Conservation (phyloP, 352 stramenopile genomes). For the Phytopythium montanum region DNA sequence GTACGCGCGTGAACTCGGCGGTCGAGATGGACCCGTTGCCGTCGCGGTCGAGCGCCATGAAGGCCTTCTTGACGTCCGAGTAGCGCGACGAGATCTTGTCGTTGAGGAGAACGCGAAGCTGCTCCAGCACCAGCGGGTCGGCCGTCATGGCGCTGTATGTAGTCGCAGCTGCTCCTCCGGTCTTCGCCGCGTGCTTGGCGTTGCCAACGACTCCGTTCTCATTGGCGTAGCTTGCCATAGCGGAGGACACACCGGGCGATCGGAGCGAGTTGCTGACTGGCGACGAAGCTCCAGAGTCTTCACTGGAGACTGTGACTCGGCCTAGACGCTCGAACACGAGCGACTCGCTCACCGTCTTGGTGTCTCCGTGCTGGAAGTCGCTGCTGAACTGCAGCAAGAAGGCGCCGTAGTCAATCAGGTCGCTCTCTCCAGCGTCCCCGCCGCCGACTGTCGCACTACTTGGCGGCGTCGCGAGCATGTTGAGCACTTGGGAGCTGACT, state of each 20-base stretch:
- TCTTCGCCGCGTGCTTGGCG: slow-evolving; percentile 9
- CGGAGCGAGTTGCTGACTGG: slow-evolving; percentile 43
- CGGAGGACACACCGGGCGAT: slow-evolving; percentile 41
- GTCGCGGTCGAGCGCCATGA: slow-evolving; percentile 39
- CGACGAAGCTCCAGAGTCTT: slow-evolving; percentile 9
- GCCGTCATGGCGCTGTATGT: slow-evolving; percentile 5
- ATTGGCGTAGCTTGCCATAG: slow-evolving; percentile 14
- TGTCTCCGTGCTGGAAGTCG: slow-evolving; percentile 60
- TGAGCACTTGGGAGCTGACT: slow-evolving; percentile 25
- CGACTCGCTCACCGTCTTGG: slow-evolving; percentile 62
- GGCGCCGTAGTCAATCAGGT: slow-evolving; percentile 54
- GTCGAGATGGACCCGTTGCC: slow-evolving; percentile 40
- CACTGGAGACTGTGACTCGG: slow-evolving; percentile 10
- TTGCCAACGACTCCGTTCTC: slow-evolving; percentile 12
- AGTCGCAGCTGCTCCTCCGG: background rate
- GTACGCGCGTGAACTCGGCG: slow-evolving; percentile 41
- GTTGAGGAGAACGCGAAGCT: slow-evolving; percentile 57
- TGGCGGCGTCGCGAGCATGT: slow-evolving; percentile 33
- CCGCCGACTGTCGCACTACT: slow-evolving; percentile 9
- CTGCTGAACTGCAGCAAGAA: slow-evolving; percentile 62
- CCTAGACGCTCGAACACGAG: slow-evolving; percentile 35
- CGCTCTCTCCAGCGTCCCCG: slow-evolving; percentile 8
- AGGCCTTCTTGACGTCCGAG: slow-evolving; percentile 43
- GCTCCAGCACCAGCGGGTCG: slow-evolving; percentile 44
- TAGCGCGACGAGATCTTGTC: slow-evolving; percentile 42